Conservation (phyloP, 139 green algal genomes). For the Haematococcus sp. region DNA sequence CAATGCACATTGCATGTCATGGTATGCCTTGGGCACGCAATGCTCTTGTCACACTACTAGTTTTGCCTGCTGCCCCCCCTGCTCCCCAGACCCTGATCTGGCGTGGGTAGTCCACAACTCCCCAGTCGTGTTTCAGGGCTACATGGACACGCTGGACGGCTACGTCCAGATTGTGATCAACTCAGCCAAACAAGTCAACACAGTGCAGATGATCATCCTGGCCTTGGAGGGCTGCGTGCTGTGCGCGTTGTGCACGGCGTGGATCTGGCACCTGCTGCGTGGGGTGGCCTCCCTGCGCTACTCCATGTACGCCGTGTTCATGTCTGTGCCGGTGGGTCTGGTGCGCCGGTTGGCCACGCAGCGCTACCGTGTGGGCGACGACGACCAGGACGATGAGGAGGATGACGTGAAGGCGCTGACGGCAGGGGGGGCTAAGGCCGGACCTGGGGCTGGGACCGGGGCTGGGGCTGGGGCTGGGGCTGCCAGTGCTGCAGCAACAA, state of each 20-base stretch:
- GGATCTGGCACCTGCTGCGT: neutral
- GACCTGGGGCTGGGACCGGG: too few relatives aligned
- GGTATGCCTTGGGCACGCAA: too few relatives aligned
- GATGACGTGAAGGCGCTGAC: neutral
- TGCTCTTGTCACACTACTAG: too few relatives aligned
- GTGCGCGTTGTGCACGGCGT: neutral
- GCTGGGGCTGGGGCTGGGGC: too few relatives aligned
- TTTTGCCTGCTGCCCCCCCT: too few relatives aligned
- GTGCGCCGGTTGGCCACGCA: too few relatives aligned
- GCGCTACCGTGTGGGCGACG: neutral
- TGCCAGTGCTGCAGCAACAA: too few relatives aligned
- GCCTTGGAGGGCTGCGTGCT: neutral
- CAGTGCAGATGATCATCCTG: neutral
- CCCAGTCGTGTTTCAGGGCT: neutral
- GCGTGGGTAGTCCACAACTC: too few relatives aligned
- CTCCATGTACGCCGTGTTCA: neutral
- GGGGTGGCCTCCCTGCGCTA: neutral
- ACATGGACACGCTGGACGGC: neutral
- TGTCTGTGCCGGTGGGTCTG: neutral
- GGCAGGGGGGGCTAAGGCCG: too few relatives aligned
- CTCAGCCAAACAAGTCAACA: neutral
- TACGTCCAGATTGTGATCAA: conserved; percentile 3
- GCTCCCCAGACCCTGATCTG: too few relatives aligned
- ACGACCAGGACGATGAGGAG: neutral
- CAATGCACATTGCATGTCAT: too few relatives aligned